Conservation (phyloP, 2,329 filamentous ascomycete genomes). For the Trichoderma citrinoviride region DNA sequence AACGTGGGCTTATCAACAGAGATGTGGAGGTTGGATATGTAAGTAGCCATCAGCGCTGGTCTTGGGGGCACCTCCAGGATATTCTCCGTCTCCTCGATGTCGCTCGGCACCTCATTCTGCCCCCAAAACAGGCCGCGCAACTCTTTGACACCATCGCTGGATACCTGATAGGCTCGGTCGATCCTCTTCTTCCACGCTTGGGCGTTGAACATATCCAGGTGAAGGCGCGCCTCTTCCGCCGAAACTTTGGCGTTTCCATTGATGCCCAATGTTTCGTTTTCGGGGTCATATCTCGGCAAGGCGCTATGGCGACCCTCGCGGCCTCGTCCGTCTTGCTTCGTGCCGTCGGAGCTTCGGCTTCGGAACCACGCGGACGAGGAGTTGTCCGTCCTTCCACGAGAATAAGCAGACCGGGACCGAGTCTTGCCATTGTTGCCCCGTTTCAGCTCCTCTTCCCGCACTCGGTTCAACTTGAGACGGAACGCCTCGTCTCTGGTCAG, state of each 20-base stretch:
- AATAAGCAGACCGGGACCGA: slow-evolving; percentile 54
- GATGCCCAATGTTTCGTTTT: slow-evolving; percentile 63
- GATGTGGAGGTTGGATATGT: slow-evolving; percentile 82
- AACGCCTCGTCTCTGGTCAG: slow-evolving; percentile 89
- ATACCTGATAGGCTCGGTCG: slow-evolving; percentile 67
- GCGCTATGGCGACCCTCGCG: slow-evolving; percentile 40
- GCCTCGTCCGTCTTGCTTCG: slow-evolving; percentile 33
- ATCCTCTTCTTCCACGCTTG: slow-evolving; percentile 92
- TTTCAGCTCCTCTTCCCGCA: slow-evolving; percentile 67
- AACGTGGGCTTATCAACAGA: slow-evolving; percentile 91
- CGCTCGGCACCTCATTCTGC: slow-evolving; percentile 74
- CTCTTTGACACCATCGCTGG: slow-evolving; percentile 73
- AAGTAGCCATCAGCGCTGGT: slow-evolving; percentile 75
- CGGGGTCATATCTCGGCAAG: slow-evolving; percentile 72
- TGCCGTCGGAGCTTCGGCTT: slow-evolving; percentile 56
- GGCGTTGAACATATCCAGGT: slow-evolving; percentile 76
- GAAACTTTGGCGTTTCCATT: slow-evolving; percentile 70
- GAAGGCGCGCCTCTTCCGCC: slow-evolving; percentile 71
- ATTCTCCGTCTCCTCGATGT: slow-evolving; percentile 76
- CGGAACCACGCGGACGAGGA: slow-evolving; percentile 40
- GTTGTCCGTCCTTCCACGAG: slow-evolving; percentile 36
- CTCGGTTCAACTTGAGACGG: slow-evolving; percentile 78
- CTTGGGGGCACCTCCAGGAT: slow-evolving; percentile 83
- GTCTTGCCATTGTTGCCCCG: slow-evolving; percentile 49
- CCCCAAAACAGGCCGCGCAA: slow-evolving; percentile 80